These are phyloP conservation scores for Abrus precatorius DNA, from an alignment of 306 rosid species.

Conservation along the genomic window DNA sequence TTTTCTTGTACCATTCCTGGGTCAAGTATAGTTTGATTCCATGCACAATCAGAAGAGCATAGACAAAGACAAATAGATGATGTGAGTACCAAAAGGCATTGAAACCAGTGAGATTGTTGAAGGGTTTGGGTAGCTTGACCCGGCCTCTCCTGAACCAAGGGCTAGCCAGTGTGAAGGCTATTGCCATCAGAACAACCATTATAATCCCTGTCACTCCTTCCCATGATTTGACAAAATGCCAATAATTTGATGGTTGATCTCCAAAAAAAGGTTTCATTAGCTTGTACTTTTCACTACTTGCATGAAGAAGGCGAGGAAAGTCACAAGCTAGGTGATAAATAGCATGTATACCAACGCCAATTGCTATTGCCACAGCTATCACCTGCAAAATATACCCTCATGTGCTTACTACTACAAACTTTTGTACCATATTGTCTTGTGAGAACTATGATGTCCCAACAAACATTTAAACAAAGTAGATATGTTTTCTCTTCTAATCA, in stretches of 20 bases:
- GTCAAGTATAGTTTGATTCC: constrained; percentile 65
- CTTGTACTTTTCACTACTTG: constrained; percentile 56
- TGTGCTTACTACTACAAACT: constrained; percentile 1
- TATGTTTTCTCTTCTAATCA: constrained; percentile 5
- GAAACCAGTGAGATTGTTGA: constrained; percentile 69
- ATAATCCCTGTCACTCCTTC: constrained; percentile 72
- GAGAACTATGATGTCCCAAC: neutral
- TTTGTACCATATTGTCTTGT: neutral
- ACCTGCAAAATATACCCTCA: constrained; percentile 46
- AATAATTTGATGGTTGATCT: constrained; percentile 56
- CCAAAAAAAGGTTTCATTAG: constrained; percentile 62
- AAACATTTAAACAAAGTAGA: constrained; percentile 14
- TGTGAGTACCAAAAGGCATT: constrained; percentile 84
- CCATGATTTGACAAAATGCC: constrained; percentile 68
- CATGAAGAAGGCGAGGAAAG: constrained; percentile 62
- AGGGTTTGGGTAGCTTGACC: constrained; percentile 57
- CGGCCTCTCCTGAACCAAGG: constrained; percentile 66
- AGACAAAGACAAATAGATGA: constrained; percentile 74
- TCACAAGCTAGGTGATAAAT: constrained; percentile 67
- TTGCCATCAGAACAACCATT: constrained; percentile 64
- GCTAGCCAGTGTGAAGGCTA: constrained; percentile 63
- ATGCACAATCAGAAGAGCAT: constrained; percentile 63
- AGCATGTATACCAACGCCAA: constrained; percentile 63
- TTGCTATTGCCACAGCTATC: constrained; percentile 59
- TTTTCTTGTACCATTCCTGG: constrained; percentile 70